phyloP scores from a whole-genome alignment of 2,329 filamentous ascomycete genomes.

The Penicillium sp. region DNA sequence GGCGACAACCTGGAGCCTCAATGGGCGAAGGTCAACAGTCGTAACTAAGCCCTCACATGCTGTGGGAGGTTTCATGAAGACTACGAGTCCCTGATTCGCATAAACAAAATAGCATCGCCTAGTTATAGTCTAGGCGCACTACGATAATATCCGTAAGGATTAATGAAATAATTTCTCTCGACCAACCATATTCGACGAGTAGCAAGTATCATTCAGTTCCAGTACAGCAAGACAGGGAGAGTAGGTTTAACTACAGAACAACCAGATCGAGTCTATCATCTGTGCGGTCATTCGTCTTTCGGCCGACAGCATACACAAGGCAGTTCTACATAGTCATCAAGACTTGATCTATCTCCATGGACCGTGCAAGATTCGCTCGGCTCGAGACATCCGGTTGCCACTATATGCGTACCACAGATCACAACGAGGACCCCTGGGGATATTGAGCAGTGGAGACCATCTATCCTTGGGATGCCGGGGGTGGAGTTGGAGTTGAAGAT shows the following conservation, averaged over 20 bases:
- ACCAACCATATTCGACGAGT: not conserved
- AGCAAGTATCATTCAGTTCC: not conserved
- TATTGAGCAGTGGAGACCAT: no score
- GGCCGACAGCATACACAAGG: no score
- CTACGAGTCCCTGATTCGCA: not conserved
- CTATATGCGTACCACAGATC: not conserved
- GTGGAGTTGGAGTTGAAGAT: no score
- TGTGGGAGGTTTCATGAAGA: not conserved
- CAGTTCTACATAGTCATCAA: no score
- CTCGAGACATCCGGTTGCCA: not conserved
- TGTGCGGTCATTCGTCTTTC: not conserved
- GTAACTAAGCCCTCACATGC: not conserved
- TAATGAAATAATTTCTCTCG: slow-evolving; percentile 1
- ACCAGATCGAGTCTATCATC: no score
- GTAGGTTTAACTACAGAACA: no score
- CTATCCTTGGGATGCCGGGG: no score
- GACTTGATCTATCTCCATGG: no score
- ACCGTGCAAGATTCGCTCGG: no score
- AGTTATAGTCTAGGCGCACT: not conserved
- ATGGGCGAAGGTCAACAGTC: slow-evolving; percentile 8
- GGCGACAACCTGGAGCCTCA: slow-evolving; percentile 35
- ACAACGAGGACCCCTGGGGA: not conserved
- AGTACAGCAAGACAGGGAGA: no score
- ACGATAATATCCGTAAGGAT: slow-evolving; percentile 2
- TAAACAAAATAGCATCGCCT: not conserved